Evolutionary conservation across 805 yeast genomes (phyloP), one percentile per base, ranked within the genome.

Genomic region (Alloascoidea hylecoeti): DNA sequence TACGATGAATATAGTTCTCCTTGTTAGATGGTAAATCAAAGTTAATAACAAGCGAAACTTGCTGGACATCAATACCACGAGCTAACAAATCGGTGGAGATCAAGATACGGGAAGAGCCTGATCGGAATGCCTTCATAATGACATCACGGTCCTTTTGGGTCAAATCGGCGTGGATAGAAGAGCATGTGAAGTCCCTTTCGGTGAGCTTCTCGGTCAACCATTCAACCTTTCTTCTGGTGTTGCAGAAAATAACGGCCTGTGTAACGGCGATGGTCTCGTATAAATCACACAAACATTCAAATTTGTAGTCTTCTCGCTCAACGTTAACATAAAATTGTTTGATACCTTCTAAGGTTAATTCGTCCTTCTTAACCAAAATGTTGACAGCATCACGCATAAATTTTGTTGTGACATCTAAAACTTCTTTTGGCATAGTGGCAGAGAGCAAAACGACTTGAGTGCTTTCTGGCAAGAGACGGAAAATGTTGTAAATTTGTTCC

Each of bases 61-160:
- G 97, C 67, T 89, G 98, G 43, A 89, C 97, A 63, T 89, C 98
- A 48, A 89, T 92, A 56, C 98, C 98, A 63, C 98, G 74, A 37
- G 98, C 98, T 79, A 89, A 82, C 52, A 92, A 81, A 63, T 92
- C 98, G 33, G 98, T 92, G 48, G 96, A 80, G 56, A 92, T 92
- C 57, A 92, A 68, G 37, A 92, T 89, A 57, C 98, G 75, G 39
- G 96, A 83, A 48, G 81, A 75, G 42, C 98, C 98, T 42, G 80
- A 68, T 60, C 98, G 72, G 75, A 92, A 92, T 60, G 88, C 96
- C 58, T 76, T 75, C 98, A 92, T 92, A 50, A 92, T 83, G 51
- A 74, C 66, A 61, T 92, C 96, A 64, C 98, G 74, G 58, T 89
- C 95, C 52, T 78, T 79, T 64, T 92, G 98, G 52, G 83, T 76